Base-by-base conservation (phyloP, 192 early-diverging fungal genomes). In the Geranomyces michiganensis region DNA sequence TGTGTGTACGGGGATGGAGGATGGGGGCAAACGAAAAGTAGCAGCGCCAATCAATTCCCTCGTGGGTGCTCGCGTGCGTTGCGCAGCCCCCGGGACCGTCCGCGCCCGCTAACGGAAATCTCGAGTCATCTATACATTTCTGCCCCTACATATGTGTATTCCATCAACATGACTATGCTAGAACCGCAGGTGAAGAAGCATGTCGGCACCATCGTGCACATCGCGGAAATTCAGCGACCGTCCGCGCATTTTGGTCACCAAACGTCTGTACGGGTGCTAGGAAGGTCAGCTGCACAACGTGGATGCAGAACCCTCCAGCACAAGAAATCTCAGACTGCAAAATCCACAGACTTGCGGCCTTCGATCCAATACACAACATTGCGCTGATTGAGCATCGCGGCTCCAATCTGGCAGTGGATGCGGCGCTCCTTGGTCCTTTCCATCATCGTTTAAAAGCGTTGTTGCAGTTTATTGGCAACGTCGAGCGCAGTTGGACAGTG, bases 401-500 rank as follows among this genome's bases (percentile, higher is more conserved):
- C 6, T 10, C 65, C 3, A 45, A 22, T 24, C 70, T 80, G 31
- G 44, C 73, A 6, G 62, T 80, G 3, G 78, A 80, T 45, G 56
- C 73, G 0, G 15, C 56, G 7, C 78, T 80, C 15, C 71, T 80
- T 30, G 78, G 78, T 14, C 45, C 62, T 6, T 67, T 80, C 29
- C 33, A 47, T 24, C 70, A 80, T 56, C 48, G 65, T 8, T 8
- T 62, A 10, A 80, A 76, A 56, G 49, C 74, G 8, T 45, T 80
- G 29, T 53, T 80, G 48, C 74, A 80, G 70, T 67, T 75, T 36
- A 70, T 78, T 51, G 72, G 72, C 21, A 61, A 78, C 26, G 19
- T 78, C 21, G 76, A 78, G 22, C n/a, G 43, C 19, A 59, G 48
- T 24, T 56, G 64, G 45, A 29, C 17, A 67, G 71, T 33, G 58